phyloP scores from a whole-genome alignment of 768 basidiomycete species.

The Filobasidium wieringae region DNA sequence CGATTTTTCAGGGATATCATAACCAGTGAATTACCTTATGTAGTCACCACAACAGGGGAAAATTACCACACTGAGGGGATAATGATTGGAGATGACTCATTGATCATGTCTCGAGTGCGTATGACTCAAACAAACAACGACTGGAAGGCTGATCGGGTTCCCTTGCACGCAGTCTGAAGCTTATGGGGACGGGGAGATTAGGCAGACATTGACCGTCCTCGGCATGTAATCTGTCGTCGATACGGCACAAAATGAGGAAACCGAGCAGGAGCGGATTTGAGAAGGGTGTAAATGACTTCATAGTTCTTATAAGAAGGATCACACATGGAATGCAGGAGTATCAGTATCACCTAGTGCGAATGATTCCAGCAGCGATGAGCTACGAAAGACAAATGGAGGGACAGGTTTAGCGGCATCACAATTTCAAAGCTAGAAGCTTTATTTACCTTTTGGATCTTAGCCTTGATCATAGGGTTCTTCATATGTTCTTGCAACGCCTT shows the following conservation, averaged over 20 bases:
- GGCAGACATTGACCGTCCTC: not conserved
- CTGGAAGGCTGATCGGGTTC: not conserved
- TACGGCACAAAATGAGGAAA: too few species aligned
- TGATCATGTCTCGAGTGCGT: not conserved
- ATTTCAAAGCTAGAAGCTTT: too few species aligned
- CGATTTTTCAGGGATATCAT: not conserved
- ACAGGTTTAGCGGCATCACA: not conserved
- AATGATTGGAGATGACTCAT: not conserved
- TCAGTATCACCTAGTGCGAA: constrained; percentile 37
- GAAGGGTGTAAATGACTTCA: too few species aligned
- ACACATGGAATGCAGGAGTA: too few species aligned
- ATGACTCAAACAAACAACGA: not conserved
- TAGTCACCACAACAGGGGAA: not conserved
- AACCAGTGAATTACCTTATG: not conserved
- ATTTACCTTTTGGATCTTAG: constrained; percentile 63
- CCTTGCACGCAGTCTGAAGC: not conserved
- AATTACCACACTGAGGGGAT: not conserved
- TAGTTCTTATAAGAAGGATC: too few species aligned
- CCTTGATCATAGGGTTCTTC: constrained; percentile 63
- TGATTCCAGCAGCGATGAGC: constrained; percentile 82
- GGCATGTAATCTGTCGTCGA: too few species aligned
- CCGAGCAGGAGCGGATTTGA: too few species aligned
- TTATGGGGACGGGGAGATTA: not conserved
- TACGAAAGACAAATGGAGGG: not conserved
- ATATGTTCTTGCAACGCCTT: constrained; percentile 85